Evolutionary conservation across 192 early-diverging fungal genomes (phyloP).

Genomic region (Backusella sp.): DNA sequence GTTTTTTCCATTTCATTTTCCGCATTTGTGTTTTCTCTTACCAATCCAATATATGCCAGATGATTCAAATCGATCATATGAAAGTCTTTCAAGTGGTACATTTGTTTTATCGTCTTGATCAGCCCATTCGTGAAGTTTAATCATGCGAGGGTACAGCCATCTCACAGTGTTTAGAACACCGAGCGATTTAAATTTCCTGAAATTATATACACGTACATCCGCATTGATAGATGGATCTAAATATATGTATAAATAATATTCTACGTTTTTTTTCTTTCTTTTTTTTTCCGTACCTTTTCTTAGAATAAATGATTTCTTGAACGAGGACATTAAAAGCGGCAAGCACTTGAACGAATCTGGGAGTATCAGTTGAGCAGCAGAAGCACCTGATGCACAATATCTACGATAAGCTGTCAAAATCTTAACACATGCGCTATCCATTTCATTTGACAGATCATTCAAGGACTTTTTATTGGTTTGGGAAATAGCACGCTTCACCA

Average conservation of each 20-base stretch:
- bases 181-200: constrained; percentile 77
- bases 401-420: constrained; percentile 89
- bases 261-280: background rate
- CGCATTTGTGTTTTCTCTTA: constrained; percentile 17
- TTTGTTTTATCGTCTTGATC: constrained; percentile 39
- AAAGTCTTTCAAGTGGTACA: constrained; percentile 40
- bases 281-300: constrained; percentile 52
- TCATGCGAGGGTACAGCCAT: constrained; percentile 83
- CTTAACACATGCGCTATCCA: constrained; percentile 87
- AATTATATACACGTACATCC: constrained; percentile 78
- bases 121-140: constrained; percentile 64
- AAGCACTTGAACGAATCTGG: constrained; percentile 95
- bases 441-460: constrained; percentile 71
- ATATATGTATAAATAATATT: constrained; percentile 8
- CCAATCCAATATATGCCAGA: constrained; percentile 80
- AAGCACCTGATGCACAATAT: constrained; percentile 83
- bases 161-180: constrained; percentile 72
- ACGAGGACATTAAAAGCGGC: constrained; percentile 80
- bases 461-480: constrained; percentile 71
- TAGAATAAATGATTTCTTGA: constrained; percentile 83
- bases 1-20: background rate
- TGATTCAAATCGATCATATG: constrained; percentile 71
- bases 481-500: constrained; percentile 78
- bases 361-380: constrained; percentile 92
- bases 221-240: constrained; percentile 55